Base-by-base conservation (phyloP, 2,329 filamentous ascomycete genomes). In the Rugonectria rugulosa region DNA sequence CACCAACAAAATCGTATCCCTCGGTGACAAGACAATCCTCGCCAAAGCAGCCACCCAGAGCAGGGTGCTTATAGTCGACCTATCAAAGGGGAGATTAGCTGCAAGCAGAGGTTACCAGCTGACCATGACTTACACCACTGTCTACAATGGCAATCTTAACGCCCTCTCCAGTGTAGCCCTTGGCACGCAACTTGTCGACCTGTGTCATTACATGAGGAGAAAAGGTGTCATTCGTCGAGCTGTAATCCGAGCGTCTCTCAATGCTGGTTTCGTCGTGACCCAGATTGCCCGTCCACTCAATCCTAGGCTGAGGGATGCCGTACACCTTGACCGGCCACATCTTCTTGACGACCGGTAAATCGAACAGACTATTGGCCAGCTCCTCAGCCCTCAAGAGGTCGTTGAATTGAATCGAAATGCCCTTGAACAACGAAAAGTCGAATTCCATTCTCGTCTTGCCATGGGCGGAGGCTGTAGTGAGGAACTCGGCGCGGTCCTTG, bases 41-140 rank as follows among this genome's bases (percentile, higher is more conserved):
- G 2, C 86, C 87, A 65, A 88, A 88, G 64, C 86, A 86, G 41
- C 84, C 85, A 14, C 87, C 87, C 1, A 89, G 79, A 23, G 84
- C 83, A 2, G 85, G 82, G 63, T 89, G 86, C 1, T 73, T 78
- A 65, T 88, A 88, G 66, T 89, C 86, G 42, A 87, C 73, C 79
- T 81, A 37, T 15, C n/a, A 5, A 6, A 19, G 23, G 9, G 31
- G 11, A 6, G 21, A 21, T 43, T 8, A 27, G 20, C 12, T 20
- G 10, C 15, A 8, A 19, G 3, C 12, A 0, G 3, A 4, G 12
- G 19, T n/a, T 1, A 9, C 19, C 26, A 23, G n/a, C 1, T 11
- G 14, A 5, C 5, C 8, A 15, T 14, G 24, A 75, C 79, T 71
- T 75, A 81, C 79, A 65, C 82, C 82, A 19, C 77, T 81, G 65